A percentile compares a stretch with the other conserved stretches of the same genome.
Conservation (phyloP, 1,284 basidiomycete species). For the Malassezia brasiliensis region DNA sequence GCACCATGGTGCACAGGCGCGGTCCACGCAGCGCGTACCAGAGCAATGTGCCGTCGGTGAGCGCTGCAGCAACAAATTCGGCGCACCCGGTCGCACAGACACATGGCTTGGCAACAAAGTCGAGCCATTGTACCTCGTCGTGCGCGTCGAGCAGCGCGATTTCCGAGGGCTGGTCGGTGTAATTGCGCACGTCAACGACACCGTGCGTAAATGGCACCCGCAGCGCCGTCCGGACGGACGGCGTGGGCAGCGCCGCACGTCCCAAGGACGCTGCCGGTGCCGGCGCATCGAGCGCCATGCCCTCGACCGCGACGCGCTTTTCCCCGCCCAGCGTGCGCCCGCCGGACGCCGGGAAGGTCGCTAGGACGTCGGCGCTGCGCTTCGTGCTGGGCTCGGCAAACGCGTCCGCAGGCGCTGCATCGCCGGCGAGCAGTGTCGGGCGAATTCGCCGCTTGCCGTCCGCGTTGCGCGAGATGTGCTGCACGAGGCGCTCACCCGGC, state of each 20-base stretch:
- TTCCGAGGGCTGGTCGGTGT: slow-evolving; percentile 59
- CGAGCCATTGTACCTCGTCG: slow-evolving; percentile 58
- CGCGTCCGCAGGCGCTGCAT: slow-evolving; percentile 5
- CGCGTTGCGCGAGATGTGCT: slow-evolving; percentile 48
- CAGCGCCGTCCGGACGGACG: slow-evolving; percentile 24
- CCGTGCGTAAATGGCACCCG: slow-evolving; percentile 52
- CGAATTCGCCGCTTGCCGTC: slow-evolving; percentile 60
- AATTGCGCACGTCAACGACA: slow-evolving; percentile 68
- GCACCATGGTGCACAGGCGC: slow-evolving; percentile 22
- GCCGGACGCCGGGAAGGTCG: slow-evolving; percentile 8
- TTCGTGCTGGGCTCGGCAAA: slow-evolving; percentile 15
- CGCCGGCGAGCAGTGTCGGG: slow-evolving; percentile 52
- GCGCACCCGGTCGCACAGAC: slow-evolving; percentile 60
- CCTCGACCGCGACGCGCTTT: slow-evolving; percentile 50
- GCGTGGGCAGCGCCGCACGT: slow-evolving; percentile 16
- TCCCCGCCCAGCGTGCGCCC: slow-evolving; percentile 65
- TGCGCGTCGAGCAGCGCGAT: slow-evolving; percentile 54
- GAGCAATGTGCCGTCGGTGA: slow-evolving; percentile 29
- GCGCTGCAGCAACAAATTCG: slow-evolving; percentile 59
- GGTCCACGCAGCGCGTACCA: slow-evolving; percentile 38
- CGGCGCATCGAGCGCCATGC: slow-evolving; percentile 51
- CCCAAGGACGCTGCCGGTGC: background rate
- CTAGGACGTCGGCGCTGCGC: background rate
- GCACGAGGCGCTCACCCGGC: slow-evolving; percentile 28
- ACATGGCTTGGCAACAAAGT: slow-evolving; percentile 67